Evolutionary conservation across 176 grass and related monocot genomes (phyloP), one percentile per base, ranked within the genome.

Genomic region (Thalia dealbata): DNA sequence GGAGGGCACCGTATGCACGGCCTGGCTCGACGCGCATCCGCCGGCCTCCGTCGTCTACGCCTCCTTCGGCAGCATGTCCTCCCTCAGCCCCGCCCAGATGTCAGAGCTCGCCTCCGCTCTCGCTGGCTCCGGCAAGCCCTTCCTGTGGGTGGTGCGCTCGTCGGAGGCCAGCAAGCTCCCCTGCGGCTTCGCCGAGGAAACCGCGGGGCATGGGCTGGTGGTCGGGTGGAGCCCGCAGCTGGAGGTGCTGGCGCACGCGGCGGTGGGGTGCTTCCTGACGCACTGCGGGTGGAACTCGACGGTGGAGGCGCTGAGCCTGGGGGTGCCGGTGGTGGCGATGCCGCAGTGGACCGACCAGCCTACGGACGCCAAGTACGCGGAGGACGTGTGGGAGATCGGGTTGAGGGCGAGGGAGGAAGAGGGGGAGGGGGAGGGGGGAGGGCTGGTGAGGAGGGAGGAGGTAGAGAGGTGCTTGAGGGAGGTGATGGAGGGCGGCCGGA

Each of bases 231-330:
- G 80, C 78, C 92, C 92, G 13, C 86, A 96, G 70, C 50, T 89
- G 64, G 89, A 91, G 71, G 89, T 91, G 38, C 74, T 96, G 56
- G 86, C 86, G 9, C 79, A 96, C 68, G 26, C 52, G 19, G 80
- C 92, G 7, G 81, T 87, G 8, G 92, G 86, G 0, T 96, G 88
- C 69, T 92, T 96, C 69, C 67, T 96, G 22, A 87, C 92, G 0
- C 93, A 96, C 73, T 96, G 89, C 56, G 89, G 89, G 0, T 96
- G 92, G 89, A 96, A 96, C 83, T 96, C 89, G 24, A 92, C 89
- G 7, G n/a, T 26, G 12, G 85, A 86, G 75, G 80, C 68, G 46
- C 69, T 84, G 16, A 75, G 82, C 10, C 7, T 79, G 1, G 81
- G 80, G 19, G 41, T 81, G 28, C 81, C 87, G 3, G 65, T 86